These are phyloP conservation scores for Flaveria trinervia DNA, from an alignment of 129 eudicot genomes.

Conservation along the genomic window DNA sequence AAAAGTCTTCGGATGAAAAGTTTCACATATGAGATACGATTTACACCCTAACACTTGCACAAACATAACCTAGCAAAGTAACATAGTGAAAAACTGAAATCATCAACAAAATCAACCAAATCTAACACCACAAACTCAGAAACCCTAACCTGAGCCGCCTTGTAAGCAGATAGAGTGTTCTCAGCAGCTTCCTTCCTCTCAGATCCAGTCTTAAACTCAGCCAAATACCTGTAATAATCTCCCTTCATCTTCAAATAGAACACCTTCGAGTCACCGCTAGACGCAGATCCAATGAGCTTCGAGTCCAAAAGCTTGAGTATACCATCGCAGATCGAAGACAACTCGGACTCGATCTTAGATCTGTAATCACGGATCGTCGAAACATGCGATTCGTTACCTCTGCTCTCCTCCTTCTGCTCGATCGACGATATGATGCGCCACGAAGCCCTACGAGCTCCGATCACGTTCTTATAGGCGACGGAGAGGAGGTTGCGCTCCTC, in stretches of 20 bases:
- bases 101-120: slow-evolving; percentile 6
- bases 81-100: not conserved
- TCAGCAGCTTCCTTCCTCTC: slow-evolving; percentile 89
- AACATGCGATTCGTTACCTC: slow-evolving; percentile 81
- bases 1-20: no score
- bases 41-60: no score
- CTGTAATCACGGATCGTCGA: slow-evolving; percentile 71
- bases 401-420: slow-evolving; percentile 87
- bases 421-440: slow-evolving; percentile 90
- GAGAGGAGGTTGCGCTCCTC: slow-evolving; percentile 95
- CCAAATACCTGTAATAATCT: slow-evolving; percentile 79
- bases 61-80: not conserved
- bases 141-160: slow-evolving; percentile 76
- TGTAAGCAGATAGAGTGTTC: slow-evolving; percentile 78
- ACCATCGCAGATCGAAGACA: slow-evolving; percentile 73
- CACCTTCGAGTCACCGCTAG: slow-evolving; percentile 70
- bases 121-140: not conserved
- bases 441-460: slow-evolving; percentile 87
- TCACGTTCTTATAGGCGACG: slow-evolving; percentile 88
- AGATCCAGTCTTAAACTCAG: slow-evolving; percentile 82
- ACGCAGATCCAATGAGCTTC: slow-evolving; percentile 65
- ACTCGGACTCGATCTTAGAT: slow-evolving; percentile 83
- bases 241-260: slow-evolving; percentile 90
- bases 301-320: slow-evolving; percentile 69
- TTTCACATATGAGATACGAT: no score